Evolutionary conservation across 768 basidiomycete genomes (phyloP).

Genomic region (Symmetrospora coprosmae): DNA sequence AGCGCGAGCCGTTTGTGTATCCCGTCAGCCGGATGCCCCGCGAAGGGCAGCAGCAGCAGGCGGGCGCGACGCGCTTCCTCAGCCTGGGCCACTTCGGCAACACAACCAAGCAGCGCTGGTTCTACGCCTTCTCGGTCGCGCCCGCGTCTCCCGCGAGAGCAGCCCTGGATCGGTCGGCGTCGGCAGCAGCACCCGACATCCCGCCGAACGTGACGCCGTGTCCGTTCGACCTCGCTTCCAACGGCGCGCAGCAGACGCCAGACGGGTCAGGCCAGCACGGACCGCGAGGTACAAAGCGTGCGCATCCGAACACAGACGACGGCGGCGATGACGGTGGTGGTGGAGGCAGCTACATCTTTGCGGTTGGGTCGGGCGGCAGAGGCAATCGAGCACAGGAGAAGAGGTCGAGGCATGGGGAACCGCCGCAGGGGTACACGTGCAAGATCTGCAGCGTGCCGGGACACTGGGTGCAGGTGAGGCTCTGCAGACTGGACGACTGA

Average conservation of each 20-base stretch:
- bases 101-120: conserved; percentile 72
- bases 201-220: conserved; percentile 51
- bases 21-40: conserved; percentile 32
- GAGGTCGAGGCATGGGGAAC: conserved; percentile 34
- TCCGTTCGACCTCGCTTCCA: conserved; percentile 28
- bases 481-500: conserved; percentile 19
- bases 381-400: conserved; percentile 23
- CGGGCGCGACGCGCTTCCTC: conserved; percentile 54
- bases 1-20: conserved; percentile 84
- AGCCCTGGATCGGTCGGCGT: too few species aligned
- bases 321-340: conserved; percentile 33
- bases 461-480: conserved; percentile 39
- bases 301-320: conserved; percentile 24
- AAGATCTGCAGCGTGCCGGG: conserved; percentile 54
- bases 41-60: conserved; percentile 47
- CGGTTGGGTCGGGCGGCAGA: too few species aligned
- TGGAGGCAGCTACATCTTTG: conserved; percentile 34
- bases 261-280: conserved; percentile 34
- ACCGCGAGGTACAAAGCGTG: conserved; percentile 36
- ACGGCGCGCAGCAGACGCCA: conserved; percentile 30
- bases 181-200: conserved; percentile 34
- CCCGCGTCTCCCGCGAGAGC: conserved; percentile 42
- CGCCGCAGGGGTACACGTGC: conserved; percentile 69
- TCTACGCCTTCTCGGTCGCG: conserved; percentile 83
- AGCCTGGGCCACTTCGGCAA: conserved; percentile 74